Evolutionary conservation across 140 eudicot species (phyloP), one percentile per base, ranked within the genome.

Genomic region (Erigeron philadelphicus): DNA sequence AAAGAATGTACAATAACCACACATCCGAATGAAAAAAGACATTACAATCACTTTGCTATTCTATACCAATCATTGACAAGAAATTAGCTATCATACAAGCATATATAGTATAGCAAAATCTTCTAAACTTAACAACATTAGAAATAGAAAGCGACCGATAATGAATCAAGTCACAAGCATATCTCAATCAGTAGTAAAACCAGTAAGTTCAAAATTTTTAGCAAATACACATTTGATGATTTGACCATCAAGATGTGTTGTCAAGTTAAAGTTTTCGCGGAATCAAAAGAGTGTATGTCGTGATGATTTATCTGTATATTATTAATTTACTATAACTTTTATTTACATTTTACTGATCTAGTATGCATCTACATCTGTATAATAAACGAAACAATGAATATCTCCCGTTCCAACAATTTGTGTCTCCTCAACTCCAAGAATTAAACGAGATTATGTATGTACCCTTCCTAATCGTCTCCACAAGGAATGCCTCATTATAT

Each of bases 351-450:
- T 72, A 78, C 60, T 52, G 46, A 58, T 53, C 47, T 78, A 72
- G 74, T 78, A 72, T 71, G 71, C 70, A 71, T 71, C 49, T 72
- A 71, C 72, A 71, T 77, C 56, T 72, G 71, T 78, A 72, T 78
- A 48, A 70, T 53, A 35, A 65, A 72, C 70, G 12, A 78, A 72
- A 66, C 78, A 78, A 78, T 65, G 74, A 65, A 78, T 66, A 57
- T 49, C n/a, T 58, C 49, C 31, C 64, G 63, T 38, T 50, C 73
- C 73, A 66, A 9, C n/a, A 66, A 73, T 15, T 47, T 40, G 68
- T 8, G 42, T 66, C 73, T 61, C 61, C 72, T 58, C 78, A 56
- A 43, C 44, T 17, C 67, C 68, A 45, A 75, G 66, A 50, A 68
- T 59, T 40, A 38, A 57, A 60, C 48, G 61, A 60, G 42, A 8